Percentiles rank a stretch among this genome's conserved stretches.
phyloP scores from a whole-genome alignment of 1,284 basidiomycete species.

The Tilletia indica region DNA sequence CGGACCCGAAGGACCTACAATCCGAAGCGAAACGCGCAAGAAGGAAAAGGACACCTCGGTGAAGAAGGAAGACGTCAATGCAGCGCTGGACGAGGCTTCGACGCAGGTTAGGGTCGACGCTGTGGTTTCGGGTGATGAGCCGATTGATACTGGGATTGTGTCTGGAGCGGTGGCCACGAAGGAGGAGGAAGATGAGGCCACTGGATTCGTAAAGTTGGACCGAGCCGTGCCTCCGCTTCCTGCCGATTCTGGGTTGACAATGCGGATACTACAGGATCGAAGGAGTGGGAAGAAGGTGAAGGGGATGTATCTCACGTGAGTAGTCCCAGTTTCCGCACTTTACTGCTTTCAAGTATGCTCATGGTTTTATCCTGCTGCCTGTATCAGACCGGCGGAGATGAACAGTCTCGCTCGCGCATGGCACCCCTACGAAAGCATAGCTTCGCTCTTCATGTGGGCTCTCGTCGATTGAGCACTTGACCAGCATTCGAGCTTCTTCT shows the following conservation, averaged over 20 bases:
- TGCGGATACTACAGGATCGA: slow-evolving; percentile 33
- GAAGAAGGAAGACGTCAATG: slow-evolving; percentile 6
- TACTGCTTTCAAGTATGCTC: neutral
- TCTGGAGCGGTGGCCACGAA: neutral
- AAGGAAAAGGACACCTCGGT: neutral
- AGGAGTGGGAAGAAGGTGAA: slow-evolving; percentile 49
- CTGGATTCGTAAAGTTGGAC: too few relatives aligned
- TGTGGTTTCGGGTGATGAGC: slow-evolving; percentile 22
- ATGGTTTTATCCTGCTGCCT: neutral
- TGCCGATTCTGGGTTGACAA: slow-evolving; percentile 20
- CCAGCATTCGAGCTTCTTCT: too few relatives aligned
- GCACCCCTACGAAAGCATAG: slow-evolving; percentile 49
- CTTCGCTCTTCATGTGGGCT: slow-evolving; percentile 49
- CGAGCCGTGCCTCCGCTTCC: slow-evolving; percentile 28
- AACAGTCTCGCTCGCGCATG: slow-evolving; percentile 40
- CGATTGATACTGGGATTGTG: neutral
- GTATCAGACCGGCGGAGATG: slow-evolving; percentile 46
- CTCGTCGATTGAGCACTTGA: slow-evolving; percentile 29
- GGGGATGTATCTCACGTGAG: slow-evolving; percentile 42
- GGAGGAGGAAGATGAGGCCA: too few relatives aligned
- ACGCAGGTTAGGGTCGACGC: slow-evolving; percentile 28
- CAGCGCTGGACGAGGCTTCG: slow-evolving; percentile 1
- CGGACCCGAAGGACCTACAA: slow-evolving; percentile 34
- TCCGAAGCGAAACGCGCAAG: slow-evolving; percentile 41
- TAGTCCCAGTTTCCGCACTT: neutral